Conservation (phyloP, 805 yeast species). For the Wickerhamiella occidentalis region DNA sequence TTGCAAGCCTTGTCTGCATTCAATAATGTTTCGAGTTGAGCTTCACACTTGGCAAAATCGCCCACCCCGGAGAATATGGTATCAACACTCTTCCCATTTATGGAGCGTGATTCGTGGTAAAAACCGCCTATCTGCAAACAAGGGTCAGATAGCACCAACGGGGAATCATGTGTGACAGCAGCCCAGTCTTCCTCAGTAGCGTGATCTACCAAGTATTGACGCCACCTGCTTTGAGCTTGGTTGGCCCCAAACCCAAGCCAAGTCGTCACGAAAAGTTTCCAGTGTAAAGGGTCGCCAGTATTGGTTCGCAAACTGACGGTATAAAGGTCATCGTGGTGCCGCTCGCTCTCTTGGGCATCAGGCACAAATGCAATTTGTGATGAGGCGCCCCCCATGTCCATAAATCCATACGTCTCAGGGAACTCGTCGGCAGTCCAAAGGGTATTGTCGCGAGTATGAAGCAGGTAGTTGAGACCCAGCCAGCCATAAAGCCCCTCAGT, state of each 20-base stretch:
- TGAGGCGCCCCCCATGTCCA: constrained; percentile 99
- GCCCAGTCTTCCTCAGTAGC: constrained; percentile 11
- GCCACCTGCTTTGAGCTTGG: constrained; percentile 69
- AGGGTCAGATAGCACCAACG: constrained; percentile 46
- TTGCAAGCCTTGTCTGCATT: constrained; percentile 69
- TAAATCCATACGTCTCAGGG: constrained; percentile 56
- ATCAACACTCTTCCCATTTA: constrained; percentile 13
- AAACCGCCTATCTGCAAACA: constrained; percentile 57
- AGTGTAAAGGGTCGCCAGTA: constrained; percentile 58
- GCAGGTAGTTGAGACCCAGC: constrained; percentile 78
- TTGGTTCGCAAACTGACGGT: constrained; percentile 51
- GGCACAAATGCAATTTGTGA: constrained; percentile 94
- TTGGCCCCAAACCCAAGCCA: constrained; percentile 99
- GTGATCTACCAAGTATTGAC: constrained; percentile 31
- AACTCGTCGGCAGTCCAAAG: constrained; percentile 21
- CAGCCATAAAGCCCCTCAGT: constrained; percentile 94
- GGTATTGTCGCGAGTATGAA: constrained; percentile 37
- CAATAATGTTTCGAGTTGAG: constrained; percentile 61
- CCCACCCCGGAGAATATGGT: constrained; percentile 59
- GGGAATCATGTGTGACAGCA: constrained; percentile 11
- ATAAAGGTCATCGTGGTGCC: constrained; percentile 64
- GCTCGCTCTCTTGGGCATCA: constrained; percentile 41
- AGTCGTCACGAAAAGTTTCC: constrained; percentile 86
- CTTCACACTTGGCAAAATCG: constrained; percentile 59
- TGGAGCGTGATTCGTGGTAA: background rate